Evolutionary conservation across 2,329 filamentous ascomycete species (phyloP).

Genomic region (Paracorniculantispora psalliotae): DNA sequence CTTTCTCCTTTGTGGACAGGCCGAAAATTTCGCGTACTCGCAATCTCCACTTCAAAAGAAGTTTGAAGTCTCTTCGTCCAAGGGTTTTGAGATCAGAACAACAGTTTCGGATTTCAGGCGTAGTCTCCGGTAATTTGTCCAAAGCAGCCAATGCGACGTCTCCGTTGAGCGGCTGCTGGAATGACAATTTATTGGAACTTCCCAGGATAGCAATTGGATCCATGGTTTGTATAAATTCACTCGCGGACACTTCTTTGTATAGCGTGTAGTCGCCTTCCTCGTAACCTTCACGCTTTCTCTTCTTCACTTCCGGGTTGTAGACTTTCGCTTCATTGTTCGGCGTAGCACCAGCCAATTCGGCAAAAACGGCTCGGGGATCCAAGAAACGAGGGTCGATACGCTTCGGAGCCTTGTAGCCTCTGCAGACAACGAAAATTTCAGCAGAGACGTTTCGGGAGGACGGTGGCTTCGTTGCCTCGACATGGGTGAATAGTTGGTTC

Average conservation of each 20-base stretch:
- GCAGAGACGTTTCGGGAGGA: slow-evolving; percentile 94
- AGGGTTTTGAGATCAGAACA: slow-evolving; percentile 84
- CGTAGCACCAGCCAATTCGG: slow-evolving; percentile 76
- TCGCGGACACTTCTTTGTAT: slow-evolving; percentile 82
- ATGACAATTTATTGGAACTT: slow-evolving; percentile 75
- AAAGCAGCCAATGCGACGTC: slow-evolving; percentile 85
- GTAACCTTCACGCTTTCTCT: slow-evolving; percentile 95
- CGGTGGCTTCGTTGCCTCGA: slow-evolving; percentile 95
- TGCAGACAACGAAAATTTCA: slow-evolving; percentile 97
- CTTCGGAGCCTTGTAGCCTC: slow-evolving; percentile 93
- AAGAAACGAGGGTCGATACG: slow-evolving; percentile 87
- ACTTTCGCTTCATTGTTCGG: slow-evolving; percentile 98
- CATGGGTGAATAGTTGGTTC: slow-evolving; percentile 91
- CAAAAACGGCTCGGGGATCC: slow-evolving; percentile 84
- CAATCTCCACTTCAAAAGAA: slow-evolving; percentile 82
- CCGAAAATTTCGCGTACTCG: slow-evolving; percentile 89
- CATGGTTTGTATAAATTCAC: slow-evolving; percentile 87
- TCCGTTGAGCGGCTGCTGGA: slow-evolving; percentile 71
- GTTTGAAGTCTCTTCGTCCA: slow-evolving; percentile 90
- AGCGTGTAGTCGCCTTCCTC: slow-evolving; percentile 93
- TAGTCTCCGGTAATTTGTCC: slow-evolving; percentile 81
- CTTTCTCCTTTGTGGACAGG: slow-evolving; percentile 68
- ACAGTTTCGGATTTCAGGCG: slow-evolving; percentile 70
- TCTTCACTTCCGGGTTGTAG: slow-evolving; percentile 96
- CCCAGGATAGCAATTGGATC: slow-evolving; percentile 93